phyloP scores from a whole-genome alignment of 139 green algal genomes.

The Coccomyxa sp. region DNA sequence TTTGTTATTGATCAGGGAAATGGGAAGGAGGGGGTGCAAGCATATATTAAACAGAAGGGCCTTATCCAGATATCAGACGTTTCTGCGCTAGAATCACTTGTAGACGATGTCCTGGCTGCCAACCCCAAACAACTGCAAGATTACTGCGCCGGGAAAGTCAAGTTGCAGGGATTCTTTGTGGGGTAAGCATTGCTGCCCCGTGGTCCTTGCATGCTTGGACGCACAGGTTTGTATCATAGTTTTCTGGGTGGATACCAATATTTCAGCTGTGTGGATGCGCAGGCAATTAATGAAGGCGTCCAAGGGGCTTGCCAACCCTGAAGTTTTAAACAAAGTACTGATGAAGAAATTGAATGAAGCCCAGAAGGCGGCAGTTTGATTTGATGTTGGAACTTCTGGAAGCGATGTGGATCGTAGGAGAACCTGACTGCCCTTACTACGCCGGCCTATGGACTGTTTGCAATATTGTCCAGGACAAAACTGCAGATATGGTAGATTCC shows the following conservation, averaged over 20 bases:
- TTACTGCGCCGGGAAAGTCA: conserved; percentile 78
- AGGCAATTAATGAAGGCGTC: conserved; percentile 84
- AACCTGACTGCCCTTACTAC: too few relatives aligned
- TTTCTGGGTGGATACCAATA: neutral
- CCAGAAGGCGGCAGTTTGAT: neutral
- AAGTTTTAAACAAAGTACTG: conserved; percentile 71
- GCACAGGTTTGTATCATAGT: neutral
- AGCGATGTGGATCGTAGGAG: too few relatives aligned
- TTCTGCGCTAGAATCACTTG: conserved; percentile 62
- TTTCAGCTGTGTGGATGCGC: neutral
- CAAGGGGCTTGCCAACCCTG: conserved; percentile 73
- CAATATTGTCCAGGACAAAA: too few relatives aligned
- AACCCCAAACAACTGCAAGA: conserved; percentile 83
- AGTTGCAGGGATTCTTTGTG: conserved; percentile 86
- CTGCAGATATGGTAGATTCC: too few relatives aligned
- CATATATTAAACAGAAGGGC: conserved; percentile 59
- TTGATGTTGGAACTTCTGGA: too few relatives aligned
- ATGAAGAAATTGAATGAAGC: conserved; percentile 48
- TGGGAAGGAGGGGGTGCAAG: conserved; percentile 24
- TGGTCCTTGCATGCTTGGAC: neutral
- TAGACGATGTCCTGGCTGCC: conserved; percentile 72
- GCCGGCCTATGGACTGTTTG: too few relatives aligned
- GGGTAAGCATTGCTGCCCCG: conserved; percentile 24
- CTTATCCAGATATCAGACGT: conserved; percentile 85
- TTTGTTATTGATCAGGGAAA: conserved; percentile 13